A percentile compares a stretch with the other conserved stretches of the same genome.
Evolutionary conservation across 2,329 filamentous ascomycete genomes (phyloP).

Genomic region (Penicillium sp.): DNA sequence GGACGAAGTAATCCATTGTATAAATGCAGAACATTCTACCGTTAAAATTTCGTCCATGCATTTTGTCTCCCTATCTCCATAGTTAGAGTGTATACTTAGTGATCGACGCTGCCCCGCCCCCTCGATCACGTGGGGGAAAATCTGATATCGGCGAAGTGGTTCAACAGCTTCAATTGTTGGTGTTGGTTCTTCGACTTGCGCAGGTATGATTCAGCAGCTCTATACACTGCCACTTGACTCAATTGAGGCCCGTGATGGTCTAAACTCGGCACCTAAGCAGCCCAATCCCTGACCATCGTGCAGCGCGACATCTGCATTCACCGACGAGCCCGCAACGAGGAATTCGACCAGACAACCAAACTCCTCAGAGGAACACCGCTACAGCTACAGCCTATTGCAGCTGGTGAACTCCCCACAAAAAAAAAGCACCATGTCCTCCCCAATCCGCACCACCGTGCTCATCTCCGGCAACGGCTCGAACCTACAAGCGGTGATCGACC

Average conservation of each 20-base stretch:
- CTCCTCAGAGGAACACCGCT: too few relatives aligned
- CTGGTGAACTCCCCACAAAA: too few relatives aligned
- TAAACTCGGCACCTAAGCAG: background rate
- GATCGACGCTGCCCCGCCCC: slow-evolving; percentile 4
- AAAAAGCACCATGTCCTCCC: slow-evolving; percentile 27
- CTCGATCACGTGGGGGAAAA: slow-evolving; percentile 13
- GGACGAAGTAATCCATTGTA: too few relatives aligned
- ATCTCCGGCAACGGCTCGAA: slow-evolving; percentile 71
- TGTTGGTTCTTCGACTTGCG: background rate
- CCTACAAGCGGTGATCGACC: slow-evolving; percentile 69
- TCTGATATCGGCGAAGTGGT: slow-evolving; percentile 1
- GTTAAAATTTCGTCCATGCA: too few relatives aligned
- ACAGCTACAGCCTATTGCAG: too few relatives aligned
- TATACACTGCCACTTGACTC: background rate
- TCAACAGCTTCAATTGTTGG: background rate
- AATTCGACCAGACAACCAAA: background rate
- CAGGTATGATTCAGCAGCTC: slow-evolving; percentile 2
- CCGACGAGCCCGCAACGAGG: background rate
- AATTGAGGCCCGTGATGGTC: slow-evolving; percentile 4
- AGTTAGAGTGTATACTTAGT: too few relatives aligned
- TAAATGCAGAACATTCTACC: too few relatives aligned
- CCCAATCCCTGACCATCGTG: background rate
- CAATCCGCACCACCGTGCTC: slow-evolving; percentile 57
- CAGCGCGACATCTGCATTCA: background rate
- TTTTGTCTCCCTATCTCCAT: too few relatives aligned